These are phyloP conservation scores for Melaleuca alternifolia DNA, from an alignment of 345 rosid genomes.

Conservation along the genomic window DNA sequence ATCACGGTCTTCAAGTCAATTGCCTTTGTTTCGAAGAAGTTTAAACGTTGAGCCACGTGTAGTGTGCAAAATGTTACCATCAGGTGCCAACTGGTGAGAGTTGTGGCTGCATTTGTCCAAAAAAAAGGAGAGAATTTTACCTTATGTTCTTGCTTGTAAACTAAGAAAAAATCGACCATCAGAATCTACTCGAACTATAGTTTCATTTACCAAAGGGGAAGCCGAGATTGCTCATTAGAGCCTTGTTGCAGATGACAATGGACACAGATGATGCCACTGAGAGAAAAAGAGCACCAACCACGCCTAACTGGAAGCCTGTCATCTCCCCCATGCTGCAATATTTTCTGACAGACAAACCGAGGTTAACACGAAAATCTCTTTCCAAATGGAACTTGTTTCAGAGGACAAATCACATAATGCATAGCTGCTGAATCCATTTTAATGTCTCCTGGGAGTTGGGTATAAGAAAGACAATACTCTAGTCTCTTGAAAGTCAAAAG, in stretches of 20 bases:
- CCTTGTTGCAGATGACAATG: conserved; percentile 99
- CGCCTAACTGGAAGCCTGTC: conserved; percentile 79
- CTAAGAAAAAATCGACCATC: background rate
- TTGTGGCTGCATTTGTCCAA: conserved; percentile 50
- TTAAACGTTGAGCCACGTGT: conserved; percentile 68
- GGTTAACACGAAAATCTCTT: background rate
- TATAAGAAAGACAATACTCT: background rate
- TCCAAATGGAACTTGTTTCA: background rate
- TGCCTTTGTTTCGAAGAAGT: conserved; percentile 73
- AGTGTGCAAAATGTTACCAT: conserved; percentile 93
- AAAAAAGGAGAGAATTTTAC: background rate
- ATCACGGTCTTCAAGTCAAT: conserved; percentile 79
- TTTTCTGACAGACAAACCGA: background rate
- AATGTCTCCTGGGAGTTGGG: background rate
- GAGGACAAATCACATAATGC: background rate
- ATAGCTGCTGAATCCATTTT: background rate
- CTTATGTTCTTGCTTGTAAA: background rate
- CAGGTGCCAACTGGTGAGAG: conserved; percentile 95
- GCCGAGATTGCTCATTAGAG: conserved; percentile 97
- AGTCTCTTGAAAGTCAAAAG: background rate
- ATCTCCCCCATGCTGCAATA: conserved; percentile 65
- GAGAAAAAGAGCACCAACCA: conserved; percentile 81
- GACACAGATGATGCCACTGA: conserved; percentile 98
- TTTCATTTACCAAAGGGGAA: conserved; percentile 77
- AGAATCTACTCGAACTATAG: background rate